These are phyloP conservation scores for Aspergillus bombycis DNA, from an alignment of 2,329 filamentous ascomycete genomes.

Conservation along the genomic window DNA sequence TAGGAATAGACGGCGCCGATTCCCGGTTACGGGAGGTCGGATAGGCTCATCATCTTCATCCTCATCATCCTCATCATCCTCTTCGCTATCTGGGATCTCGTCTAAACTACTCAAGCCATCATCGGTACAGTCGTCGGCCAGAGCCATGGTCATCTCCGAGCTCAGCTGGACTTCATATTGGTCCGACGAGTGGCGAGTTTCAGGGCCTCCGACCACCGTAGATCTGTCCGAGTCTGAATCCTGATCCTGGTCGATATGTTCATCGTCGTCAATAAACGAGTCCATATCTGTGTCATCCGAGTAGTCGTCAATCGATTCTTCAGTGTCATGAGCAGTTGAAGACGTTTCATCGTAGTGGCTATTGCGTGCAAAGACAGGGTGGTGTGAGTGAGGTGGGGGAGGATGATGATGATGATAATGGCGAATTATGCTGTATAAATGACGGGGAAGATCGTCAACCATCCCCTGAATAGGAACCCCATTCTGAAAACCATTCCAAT, in stretches of 20 bases:
- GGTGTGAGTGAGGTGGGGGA: not conserved
- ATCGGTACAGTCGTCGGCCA: constrained; percentile 4
- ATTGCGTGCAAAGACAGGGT: not conserved
- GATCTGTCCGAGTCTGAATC: constrained; percentile 36
- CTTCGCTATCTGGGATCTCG: constrained; percentile 17
- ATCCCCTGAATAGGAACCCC: constrained; percentile 16
- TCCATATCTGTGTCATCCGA: constrained; percentile 37
- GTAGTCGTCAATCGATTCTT: constrained; percentile 31
- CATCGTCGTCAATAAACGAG: constrained; percentile 40
- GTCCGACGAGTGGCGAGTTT: constrained; percentile 16
- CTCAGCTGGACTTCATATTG: constrained; percentile 20
- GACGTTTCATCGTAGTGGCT: constrained; percentile 6
- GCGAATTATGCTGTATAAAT: constrained; percentile 6
- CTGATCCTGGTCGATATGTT: constrained; percentile 21
- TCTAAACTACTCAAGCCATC: constrained; percentile 3
- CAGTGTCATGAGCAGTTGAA: constrained; percentile 16
- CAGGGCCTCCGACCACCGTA: constrained; percentile 34
- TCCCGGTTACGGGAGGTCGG: constrained; percentile 19
- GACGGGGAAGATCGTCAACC: constrained; percentile 18
- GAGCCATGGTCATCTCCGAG: constrained; percentile 22
- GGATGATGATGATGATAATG: not conserved
- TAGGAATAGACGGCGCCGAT: constrained; percentile 19
- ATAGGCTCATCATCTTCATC: constrained; percentile 27
- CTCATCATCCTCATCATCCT: constrained; percentile 21
- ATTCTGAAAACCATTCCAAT: constrained; percentile 20